Conservation (phyloP, 768 basidiomycete species). For the Hypholoma sublateritium region DNA sequence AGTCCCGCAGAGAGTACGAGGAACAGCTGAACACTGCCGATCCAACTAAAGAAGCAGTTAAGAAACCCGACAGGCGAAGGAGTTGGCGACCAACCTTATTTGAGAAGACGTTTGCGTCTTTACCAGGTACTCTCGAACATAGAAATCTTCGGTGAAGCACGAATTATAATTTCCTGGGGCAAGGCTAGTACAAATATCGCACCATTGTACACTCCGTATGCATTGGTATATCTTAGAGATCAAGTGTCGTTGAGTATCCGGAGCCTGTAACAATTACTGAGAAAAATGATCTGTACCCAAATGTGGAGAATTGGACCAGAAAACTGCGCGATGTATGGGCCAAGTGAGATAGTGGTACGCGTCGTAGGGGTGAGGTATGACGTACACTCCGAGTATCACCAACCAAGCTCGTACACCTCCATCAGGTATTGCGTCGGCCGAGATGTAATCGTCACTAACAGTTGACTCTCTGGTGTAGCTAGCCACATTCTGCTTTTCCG, state of each 20-base stretch:
- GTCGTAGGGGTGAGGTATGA: neutral
- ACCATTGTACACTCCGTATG: constrained; percentile 31
- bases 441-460: neutral
- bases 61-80: neutral
- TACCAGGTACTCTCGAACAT: constrained; percentile 28
- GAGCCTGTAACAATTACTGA: neutral
- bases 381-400: constrained; percentile 43
- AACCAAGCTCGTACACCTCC: constrained; percentile 44
- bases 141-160: constrained; percentile 20
- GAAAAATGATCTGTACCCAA: constrained; percentile 32
- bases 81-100: constrained; percentile 17
- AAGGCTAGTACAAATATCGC: constrained; percentile 29
- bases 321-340: constrained; percentile 25
- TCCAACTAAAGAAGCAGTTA: constrained; percentile 18
- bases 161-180: constrained; percentile 12
- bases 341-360: neutral
- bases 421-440: constrained; percentile 27
- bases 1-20: constrained; percentile 23
- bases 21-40: constrained; percentile 25
- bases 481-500: constrained; percentile 1
- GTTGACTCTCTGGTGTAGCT: neutral
- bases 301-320: constrained; percentile 41
- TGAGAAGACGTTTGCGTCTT: constrained; percentile 24
- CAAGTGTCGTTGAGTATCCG: neutral
- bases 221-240: constrained; percentile 25